Evolutionary conservation across 495 filamentous ascomycete species (phyloP), one percentile per base, ranked within the genome.

Genomic region (Neurospora intermedia): DNA sequence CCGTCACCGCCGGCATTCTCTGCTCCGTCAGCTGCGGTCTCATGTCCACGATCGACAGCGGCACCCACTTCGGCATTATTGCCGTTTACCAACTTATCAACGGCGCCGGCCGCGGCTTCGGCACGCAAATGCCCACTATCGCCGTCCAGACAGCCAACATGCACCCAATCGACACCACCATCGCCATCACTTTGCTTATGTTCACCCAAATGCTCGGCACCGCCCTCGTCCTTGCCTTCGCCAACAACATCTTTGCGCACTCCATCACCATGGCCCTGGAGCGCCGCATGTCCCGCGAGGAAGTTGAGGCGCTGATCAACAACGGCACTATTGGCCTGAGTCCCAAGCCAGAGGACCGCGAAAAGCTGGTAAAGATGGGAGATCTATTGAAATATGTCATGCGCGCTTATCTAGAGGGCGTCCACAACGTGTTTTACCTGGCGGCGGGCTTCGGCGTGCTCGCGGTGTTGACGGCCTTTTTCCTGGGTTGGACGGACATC

Each of bases 51-150:
- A 86, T 91, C 69, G 82, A 83, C 20, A 75, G 83, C 0, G 75
- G 83, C 59, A 87, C 87, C 2, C 69, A 74, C 6, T 71, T 77
- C 4, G 71, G 69, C 9, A 62, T 84, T 18, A 93, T 88, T n/a
- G 88, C 91, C 69, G 89, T 87, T 2, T 91, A 87, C 75, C 90
- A 92, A 74, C 79, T 91, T 54, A 72, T 93, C n/a, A 89, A 83
- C 74, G 91, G 92, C 20, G 74, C 88, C 4, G 91, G 91, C 20
- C 78, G 91, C 6, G 92, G 91, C 0, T 73, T 87, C 0, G 90
- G 90, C 10, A 84, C 90, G 82, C 90, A 91, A 75, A 77, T 79
- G 75, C 78, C 85, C 6, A 77, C 84, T 6, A 80, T 91, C 66
- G 89, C 86, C 13, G 87, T 85, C 2, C 85, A 76, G 80, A 84